Evolutionary conservation across 345 rosid genomes (phyloP), one percentile per base, ranked within the genome.

Genomic region (Kernera saxatilis): DNA sequence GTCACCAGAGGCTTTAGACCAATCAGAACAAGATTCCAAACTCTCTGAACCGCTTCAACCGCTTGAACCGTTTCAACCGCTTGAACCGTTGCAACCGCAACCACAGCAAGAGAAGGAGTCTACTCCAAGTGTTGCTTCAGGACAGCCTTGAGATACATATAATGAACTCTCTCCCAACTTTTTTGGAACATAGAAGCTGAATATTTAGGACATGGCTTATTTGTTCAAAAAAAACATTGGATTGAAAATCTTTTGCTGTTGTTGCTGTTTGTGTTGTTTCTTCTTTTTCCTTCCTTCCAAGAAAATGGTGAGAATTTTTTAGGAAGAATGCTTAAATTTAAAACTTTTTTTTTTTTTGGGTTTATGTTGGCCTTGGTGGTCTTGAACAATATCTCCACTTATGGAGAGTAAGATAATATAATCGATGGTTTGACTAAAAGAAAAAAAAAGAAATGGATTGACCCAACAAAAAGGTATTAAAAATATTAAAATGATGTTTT

Each of bases 1-100:
- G 53, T 78, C 90, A 43, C 88, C 93, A 39, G 84, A 75, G 67
- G 32, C 36, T 37, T 54, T 71, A 64, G 21, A 54, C 64, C 23
- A 86, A 84, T 57, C 84, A 82, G 40, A 64, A 17, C 14, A 32
- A 18, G 36, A 37, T 19, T 29, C 29, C 3, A 66, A 73, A 56
- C 35, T 49, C 52, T 6, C 45, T 36, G 52, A 56, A 36, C n/a
- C n/a, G n/a, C n/a, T n/a, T n/a, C n/a, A n/a, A n/a, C n/a, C n/a
- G n/a, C n/a, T n/a, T n/a, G n/a, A n/a, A n/a, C n/a, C n/a, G n/a
- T n/a, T n/a, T n/a, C n/a, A n/a, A n/a, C n/a, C n/a, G n/a, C n/a
- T n/a, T n/a, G n/a, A n/a, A n/a, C n/a, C n/a, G n/a, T 10, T 14
- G 8, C 62, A 59, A 8, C 13, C 14, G 65, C 64, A 57, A 71